Conservation (phyloP, 2,329 filamentous ascomycete genomes). For the Calonectria multiphialidica region DNA sequence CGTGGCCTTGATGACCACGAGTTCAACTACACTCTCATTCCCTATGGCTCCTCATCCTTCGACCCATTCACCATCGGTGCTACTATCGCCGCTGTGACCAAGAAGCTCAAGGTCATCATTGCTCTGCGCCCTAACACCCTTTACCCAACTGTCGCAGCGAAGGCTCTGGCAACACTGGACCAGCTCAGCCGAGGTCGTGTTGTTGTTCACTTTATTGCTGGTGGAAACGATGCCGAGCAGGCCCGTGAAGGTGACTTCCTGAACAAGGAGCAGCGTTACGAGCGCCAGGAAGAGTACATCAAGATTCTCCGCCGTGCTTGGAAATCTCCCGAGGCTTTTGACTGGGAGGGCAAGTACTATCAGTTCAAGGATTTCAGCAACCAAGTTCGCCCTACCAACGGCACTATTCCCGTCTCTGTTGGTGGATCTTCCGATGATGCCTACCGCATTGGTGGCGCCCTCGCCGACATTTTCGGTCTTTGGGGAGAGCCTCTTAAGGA, state of each 20-base stretch:
- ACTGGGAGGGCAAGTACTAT: slow-evolving; percentile 72
- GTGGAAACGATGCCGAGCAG: slow-evolving; percentile 71
- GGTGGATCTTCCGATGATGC: slow-evolving; percentile 70
- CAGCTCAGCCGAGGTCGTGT: slow-evolving; percentile 69
- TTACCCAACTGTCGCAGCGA: slow-evolving; percentile 72
- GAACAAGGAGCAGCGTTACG: slow-evolving; percentile 69
- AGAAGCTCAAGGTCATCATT: slow-evolving; percentile 71
- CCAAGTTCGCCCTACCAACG: slow-evolving; percentile 64
- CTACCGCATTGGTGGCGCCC: slow-evolving; percentile 68
- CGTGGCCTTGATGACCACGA: slow-evolving; percentile 69
- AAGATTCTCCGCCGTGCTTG: slow-evolving; percentile 70
- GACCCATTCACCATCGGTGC: slow-evolving; percentile 66
- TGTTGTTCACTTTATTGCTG: slow-evolving; percentile 74
- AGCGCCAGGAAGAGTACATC: slow-evolving; percentile 71
- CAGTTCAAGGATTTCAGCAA: slow-evolving; percentile 70
- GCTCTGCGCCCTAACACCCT: slow-evolving; percentile 69
- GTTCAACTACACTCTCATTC: slow-evolving; percentile 72
- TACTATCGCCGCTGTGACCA: slow-evolving; percentile 67
- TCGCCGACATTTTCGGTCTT: slow-evolving; percentile 73
- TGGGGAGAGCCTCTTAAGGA: slow-evolving; percentile 75
- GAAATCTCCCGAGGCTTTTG: slow-evolving; percentile 67
- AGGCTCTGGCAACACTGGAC: slow-evolving; percentile 71
- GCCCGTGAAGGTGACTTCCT: slow-evolving; percentile 71
- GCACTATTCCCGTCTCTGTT: slow-evolving; percentile 68
- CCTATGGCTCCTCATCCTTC: slow-evolving; percentile 64